A percentile compares a stretch with the other conserved stretches of the same genome.
Conservation (phyloP, 768 basidiomycete genomes). For the Mycena kentingensis region DNA sequence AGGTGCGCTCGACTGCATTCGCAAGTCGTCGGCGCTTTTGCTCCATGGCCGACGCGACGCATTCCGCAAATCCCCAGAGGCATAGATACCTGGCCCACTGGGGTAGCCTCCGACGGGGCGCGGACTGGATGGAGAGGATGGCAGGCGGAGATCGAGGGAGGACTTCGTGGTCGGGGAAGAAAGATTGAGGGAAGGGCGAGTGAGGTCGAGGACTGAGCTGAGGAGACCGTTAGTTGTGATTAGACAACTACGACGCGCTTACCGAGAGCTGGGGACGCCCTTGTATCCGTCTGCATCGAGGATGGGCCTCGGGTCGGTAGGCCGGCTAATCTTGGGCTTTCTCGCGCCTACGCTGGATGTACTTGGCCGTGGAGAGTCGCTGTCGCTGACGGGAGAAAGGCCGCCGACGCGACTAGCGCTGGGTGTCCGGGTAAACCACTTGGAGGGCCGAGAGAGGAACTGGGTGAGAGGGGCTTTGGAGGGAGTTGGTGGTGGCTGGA, state of each 20-base stretch:
- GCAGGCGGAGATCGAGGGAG: conserved; percentile 13
- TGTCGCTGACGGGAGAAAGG: neutral
- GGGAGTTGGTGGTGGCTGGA: conserved; percentile 13
- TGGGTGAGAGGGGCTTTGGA: conserved; percentile 32
- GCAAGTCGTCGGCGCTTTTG: conserved; percentile 76
- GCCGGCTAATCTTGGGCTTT: conserved; percentile 82
- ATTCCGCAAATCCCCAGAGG: conserved; percentile 55
- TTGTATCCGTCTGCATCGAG: conserved; percentile 50
- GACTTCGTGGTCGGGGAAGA: conserved; percentile 11
- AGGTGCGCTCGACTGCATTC: conserved; percentile 47
- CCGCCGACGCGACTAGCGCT: conserved; percentile 8
- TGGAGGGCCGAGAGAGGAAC: conserved; percentile 51
- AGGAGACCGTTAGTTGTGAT: neutral
- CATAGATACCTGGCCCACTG: neutral
- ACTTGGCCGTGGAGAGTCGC: conserved; percentile 13
- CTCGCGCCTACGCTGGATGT: conserved; percentile 27
- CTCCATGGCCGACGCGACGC: conserved; percentile 79
- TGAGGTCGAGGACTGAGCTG: conserved; percentile 22
- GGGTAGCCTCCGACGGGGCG: neutral
- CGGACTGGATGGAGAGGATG: conserved; percentile 2
- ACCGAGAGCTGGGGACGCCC: conserved; percentile 57
- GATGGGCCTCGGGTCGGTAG: conserved; percentile 81
- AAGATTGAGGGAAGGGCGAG: conserved; percentile 17
- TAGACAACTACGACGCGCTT: conserved; percentile 7
- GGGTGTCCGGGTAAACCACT: conserved; percentile 50